These are phyloP conservation scores for Paramecium sonneborni DNA, from an alignment of 73 alveolate genomes.

Conservation along the genomic window DNA sequence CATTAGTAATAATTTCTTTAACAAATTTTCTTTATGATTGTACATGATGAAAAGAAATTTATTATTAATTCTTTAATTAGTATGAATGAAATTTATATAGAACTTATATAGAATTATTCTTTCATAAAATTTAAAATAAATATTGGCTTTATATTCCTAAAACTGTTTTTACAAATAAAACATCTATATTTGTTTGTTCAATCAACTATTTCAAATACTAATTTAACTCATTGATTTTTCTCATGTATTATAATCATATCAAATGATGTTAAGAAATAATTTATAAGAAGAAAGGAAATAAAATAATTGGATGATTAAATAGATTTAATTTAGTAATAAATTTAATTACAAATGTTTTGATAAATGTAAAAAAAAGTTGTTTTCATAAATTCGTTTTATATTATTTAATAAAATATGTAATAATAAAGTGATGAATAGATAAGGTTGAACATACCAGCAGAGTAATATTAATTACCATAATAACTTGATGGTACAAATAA, in stretches of 20 bases:
- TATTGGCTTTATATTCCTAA: too few species aligned
- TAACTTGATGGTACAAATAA: not conserved
- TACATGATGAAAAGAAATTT: not conserved
- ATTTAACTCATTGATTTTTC: too few species aligned
- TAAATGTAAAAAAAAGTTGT: not conserved
- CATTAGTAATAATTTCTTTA: constrained; percentile 84
- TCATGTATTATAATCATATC: too few species aligned
- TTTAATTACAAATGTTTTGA: not conserved
- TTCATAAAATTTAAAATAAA: not conserved
- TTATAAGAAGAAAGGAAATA: too few species aligned
- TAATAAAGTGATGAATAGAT: not conserved
- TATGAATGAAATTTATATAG: too few species aligned
- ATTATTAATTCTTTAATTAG: too few species aligned
- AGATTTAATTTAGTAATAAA: not conserved
- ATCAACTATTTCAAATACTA: too few species aligned
- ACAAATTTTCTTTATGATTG: constrained; percentile 21
- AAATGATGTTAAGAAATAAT: too few species aligned
- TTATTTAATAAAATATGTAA: not conserved
- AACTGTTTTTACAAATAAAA: too few species aligned
- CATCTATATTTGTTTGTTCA: too few species aligned
- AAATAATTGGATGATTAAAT: too few species aligned
- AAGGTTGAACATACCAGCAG: not conserved
- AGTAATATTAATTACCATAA: not conserved
- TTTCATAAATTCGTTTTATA: not conserved
- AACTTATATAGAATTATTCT: too few species aligned